Conservation (phyloP, 2,329 filamentous ascomycete species). For the Blastomyces gilchristii region DNA sequence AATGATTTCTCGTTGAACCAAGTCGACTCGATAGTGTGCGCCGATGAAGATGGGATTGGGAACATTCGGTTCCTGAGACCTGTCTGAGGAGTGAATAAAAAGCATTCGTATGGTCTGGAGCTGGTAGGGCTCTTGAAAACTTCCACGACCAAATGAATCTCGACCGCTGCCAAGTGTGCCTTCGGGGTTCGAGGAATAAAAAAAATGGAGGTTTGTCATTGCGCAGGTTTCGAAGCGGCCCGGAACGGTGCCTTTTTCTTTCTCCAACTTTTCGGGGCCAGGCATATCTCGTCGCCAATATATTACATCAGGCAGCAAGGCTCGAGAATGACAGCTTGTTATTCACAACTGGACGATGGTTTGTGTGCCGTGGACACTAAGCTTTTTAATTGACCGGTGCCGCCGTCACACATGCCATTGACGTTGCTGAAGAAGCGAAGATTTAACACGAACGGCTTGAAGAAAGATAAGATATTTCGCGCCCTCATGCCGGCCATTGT, state of each 20-base stretch:
- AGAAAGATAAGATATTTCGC: no score
- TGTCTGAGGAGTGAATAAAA: neutral
- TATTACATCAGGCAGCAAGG: neutral
- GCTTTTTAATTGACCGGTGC: neutral
- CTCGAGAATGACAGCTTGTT: neutral
- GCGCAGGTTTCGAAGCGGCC: no score
- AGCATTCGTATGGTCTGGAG: neutral
- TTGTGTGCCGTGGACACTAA: neutral
- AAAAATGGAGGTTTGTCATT: no score
- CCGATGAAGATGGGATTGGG: neutral
- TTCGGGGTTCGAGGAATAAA: neutral
- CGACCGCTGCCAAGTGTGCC: neutral
- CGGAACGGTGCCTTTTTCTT: neutral
- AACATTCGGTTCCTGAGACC: neutral
- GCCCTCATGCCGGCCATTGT: no score
- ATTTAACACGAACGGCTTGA: neutral
- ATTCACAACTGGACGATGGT: neutral
- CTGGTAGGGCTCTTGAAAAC: neutral
- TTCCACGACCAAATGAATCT: neutral
- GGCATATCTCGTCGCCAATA: neutral
- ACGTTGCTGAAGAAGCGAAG: neutral
- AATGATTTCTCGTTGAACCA: neutral
- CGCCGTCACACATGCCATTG: neutral
- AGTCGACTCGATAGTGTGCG: neutral
- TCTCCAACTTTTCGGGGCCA: no score